These are phyloP conservation scores for Colletotrichum abscissum DNA, from an alignment of 2,329 filamentous ascomycete species.

Conservation along the genomic window DNA sequence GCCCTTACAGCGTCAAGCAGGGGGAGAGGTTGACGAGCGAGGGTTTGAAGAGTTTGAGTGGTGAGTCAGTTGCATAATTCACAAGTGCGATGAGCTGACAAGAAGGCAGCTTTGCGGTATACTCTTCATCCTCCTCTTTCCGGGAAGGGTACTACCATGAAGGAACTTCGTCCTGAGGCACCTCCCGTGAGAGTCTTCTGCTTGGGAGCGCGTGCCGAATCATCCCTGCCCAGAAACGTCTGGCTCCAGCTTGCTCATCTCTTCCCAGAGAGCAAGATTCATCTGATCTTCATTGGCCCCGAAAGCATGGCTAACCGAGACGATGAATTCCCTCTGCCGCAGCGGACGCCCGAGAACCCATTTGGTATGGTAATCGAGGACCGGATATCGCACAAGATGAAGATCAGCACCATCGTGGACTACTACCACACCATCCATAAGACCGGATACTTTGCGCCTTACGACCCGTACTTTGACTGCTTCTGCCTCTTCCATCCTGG, in stretches of 20 bases:
- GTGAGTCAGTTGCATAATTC: conserved; percentile 61
- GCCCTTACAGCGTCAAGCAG: conserved; percentile 85
- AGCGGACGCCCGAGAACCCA: conserved; percentile 86
- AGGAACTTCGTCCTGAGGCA: conserved; percentile 83
- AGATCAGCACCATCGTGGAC: conserved; percentile 97
- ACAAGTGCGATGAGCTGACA: conserved; percentile 1
- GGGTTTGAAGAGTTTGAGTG: conserved; percentile 92
- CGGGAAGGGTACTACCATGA: conserved; percentile 79
- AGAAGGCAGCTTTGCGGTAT: conserved; percentile 81
- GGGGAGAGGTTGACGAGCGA: conserved; percentile 84
- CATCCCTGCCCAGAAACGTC: conserved; percentile 90
- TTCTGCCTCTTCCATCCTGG: conserved; percentile 98
- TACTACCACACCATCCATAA: conserved; percentile 98
- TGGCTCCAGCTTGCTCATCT: conserved; percentile 96
- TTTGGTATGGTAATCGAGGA: conserved; percentile 96
- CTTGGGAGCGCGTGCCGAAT: conserved; percentile 95
- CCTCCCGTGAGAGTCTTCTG: conserved; percentile 94
- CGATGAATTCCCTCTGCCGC: conserved; percentile 89
- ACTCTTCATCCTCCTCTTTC: conserved; percentile 88
- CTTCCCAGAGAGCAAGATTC: conserved; percentile 91
- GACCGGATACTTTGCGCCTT: conserved; percentile 90
- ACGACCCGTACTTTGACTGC: conserved; percentile 98
- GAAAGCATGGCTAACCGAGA: conserved; percentile 97
- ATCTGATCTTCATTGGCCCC: conserved; percentile 93
- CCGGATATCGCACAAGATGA: conserved; percentile 87